Evolutionary conservation across 352 stramenopile genomes (phyloP), one percentile per base, ranked within the genome.

Genomic region (Peronospora belbahrii): DNA sequence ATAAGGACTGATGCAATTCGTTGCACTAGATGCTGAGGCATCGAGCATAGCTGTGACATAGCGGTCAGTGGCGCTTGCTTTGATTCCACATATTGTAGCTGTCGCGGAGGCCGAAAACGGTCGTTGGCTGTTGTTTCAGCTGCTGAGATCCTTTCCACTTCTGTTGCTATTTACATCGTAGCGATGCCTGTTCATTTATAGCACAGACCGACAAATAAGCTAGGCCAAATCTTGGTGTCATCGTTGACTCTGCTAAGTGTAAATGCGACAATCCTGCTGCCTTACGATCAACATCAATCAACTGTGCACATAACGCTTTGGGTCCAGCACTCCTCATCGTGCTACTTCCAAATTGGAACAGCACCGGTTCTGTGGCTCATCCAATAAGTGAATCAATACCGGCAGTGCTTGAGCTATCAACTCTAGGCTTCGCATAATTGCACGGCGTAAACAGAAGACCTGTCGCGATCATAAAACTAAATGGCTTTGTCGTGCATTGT

Each of bases 401-500:
- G n/a, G n/a, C n/a, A n/a, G n/a, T n/a, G n/a, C n/a, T 7, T 9
- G 2, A 13, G 18, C 30, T 31, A 31, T 33, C 31, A 2, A 17
- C 30, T 10, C 23, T 14, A 8, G 32, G 37, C 40, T 56, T 20
- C 28, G 32, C 49, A 51, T 46, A 42, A 13, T 37, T 51, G 19
- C 25, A 11, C n/a, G 17, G 23, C 31, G 8, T 37, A 52, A 61
- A 27, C 32, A 15, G 39, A 49, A n/a, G n/a, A n/a, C n/a, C n/a
- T n/a, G n/a, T n/a, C n/a, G n/a, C 48, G 42, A 42, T 14, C 25
- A 48, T 6, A 11, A n/a, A 23, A 37, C 48, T 43, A 63, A 59
- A 63, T 38, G n/a, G n/a, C n/a, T n/a, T n/a, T n/a, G 59, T 58
- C 46, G 48, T 17, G 19, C 18, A 3, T n/a, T 24, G 5, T 11